Percentiles rank a stretch among this genome's conserved stretches.
Conservation (phyloP, 2,329 filamentous ascomycete species). For the Colletotrichum kahawae region DNA sequence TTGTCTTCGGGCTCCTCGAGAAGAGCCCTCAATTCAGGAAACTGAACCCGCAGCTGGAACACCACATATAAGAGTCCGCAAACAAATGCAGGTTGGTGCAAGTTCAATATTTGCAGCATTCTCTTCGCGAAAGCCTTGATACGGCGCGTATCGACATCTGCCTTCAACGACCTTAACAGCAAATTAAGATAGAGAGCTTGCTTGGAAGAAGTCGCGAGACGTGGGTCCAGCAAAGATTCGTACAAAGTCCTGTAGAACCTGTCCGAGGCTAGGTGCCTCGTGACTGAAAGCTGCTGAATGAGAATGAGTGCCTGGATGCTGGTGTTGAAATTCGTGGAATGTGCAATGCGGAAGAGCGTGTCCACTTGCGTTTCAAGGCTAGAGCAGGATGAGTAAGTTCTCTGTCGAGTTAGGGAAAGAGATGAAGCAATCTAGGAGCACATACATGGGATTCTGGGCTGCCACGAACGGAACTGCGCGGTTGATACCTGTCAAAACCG, state of each 20-base stretch:
- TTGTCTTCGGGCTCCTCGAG: constrained; percentile 80
- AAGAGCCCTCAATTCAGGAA: constrained; percentile 80
- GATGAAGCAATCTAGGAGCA: constrained; percentile 29
- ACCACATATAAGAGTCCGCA: constrained; percentile 93
- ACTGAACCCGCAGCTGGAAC: constrained; percentile 77
- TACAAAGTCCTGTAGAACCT: constrained; percentile 96
- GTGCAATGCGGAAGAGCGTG: constrained; percentile 93
- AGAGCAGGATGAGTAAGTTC: background rate
- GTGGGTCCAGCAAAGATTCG: constrained; percentile 90
- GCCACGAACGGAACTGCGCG: constrained; percentile 92
- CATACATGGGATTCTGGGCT: constrained; percentile 76
- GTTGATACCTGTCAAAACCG: constrained; percentile 92
- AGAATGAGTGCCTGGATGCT: constrained; percentile 94
- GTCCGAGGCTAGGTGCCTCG: constrained; percentile 82
- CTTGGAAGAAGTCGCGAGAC: constrained; percentile 88
- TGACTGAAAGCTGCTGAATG: constrained; percentile 87
- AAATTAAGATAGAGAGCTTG: constrained; percentile 95
- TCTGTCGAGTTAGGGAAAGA: background rate
- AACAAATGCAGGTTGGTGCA: constrained; percentile 92
- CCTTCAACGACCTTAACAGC: constrained; percentile 85
- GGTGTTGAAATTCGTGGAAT: constrained; percentile 99
- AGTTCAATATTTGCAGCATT: constrained; percentile 81
- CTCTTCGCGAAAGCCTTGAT: constrained; percentile 97
- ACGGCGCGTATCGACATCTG: constrained; percentile 86
- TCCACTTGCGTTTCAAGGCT: constrained; percentile 88